A percentile compares a stretch with the other conserved stretches of the same genome.
Conservation (phyloP, 192 early-diverging fungal species). For the Backusella parvicylindrica region DNA sequence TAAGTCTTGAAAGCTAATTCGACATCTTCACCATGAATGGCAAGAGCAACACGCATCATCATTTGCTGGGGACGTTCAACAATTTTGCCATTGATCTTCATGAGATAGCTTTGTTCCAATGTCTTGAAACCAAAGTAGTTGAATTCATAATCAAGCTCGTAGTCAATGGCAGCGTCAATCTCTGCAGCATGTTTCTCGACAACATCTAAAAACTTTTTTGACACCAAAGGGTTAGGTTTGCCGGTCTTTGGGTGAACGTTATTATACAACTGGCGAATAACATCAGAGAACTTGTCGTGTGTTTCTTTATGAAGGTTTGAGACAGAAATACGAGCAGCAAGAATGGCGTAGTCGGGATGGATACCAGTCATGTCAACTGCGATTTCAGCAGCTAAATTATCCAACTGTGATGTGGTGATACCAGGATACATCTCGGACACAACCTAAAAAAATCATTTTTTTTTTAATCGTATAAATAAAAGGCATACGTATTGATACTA, state of each 20-base stretch:
- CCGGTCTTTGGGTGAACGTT: slow-evolving; percentile 85
- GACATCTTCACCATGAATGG: slow-evolving; percentile 90
- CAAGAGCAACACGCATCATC: slow-evolving; percentile 96
- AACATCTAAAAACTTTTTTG: slow-evolving; percentile 62
- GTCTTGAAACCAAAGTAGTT: slow-evolving; percentile 99
- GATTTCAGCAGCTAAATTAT: slow-evolving; percentile 96
- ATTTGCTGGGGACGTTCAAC: slow-evolving; percentile 96
- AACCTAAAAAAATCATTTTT: slow-evolving; percentile 46
- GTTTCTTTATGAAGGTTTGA: slow-evolving; percentile 92
- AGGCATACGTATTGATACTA: not conserved
- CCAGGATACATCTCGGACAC: slow-evolving; percentile 95
- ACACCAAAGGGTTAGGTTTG: slow-evolving; percentile 82
- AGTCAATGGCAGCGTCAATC: slow-evolving; percentile 87
- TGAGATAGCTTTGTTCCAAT: slow-evolving; percentile 87
- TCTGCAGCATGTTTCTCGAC: slow-evolving; percentile 67
- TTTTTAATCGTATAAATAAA: not conserved
- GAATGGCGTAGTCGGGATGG: slow-evolving; percentile 94
- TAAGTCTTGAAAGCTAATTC: slow-evolving; percentile 89
- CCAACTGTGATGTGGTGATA: slow-evolving; percentile 94
- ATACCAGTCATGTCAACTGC: slow-evolving; percentile 81
- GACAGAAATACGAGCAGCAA: slow-evolving; percentile 93
- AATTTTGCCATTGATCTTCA: slow-evolving; percentile 74
- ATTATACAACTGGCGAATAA: slow-evolving; percentile 77
- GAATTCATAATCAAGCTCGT: slow-evolving; percentile 94
- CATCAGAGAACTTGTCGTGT: slow-evolving; percentile 72